Evolutionary conservation across 225 moss, liverwort and hornwort species (phyloP).

Genomic region (Neckera pumila): DNA sequence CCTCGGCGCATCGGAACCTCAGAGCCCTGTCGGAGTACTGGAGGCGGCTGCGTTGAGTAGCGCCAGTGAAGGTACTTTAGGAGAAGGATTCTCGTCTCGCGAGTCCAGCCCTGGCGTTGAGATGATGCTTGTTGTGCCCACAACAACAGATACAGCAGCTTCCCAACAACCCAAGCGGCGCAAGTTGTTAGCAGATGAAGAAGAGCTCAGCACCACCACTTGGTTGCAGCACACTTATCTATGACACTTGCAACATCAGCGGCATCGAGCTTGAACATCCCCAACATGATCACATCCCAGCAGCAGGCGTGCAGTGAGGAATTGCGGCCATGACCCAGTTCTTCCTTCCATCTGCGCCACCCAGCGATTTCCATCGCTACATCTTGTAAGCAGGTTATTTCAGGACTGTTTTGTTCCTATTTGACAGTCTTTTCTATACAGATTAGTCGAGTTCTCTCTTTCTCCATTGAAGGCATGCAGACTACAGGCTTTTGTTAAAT

Average conservation of each 20-base stretch:
- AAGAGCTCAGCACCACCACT: background rate
- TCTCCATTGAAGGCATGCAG: background rate
- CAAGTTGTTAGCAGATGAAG: constrained; percentile 13
- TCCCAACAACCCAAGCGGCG: constrained; percentile 7
- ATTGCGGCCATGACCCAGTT: background rate
- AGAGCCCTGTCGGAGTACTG: constrained; percentile 93
- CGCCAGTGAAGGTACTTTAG: constrained; percentile 72
- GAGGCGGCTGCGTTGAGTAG: constrained; percentile 66
- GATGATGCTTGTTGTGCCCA: background rate
- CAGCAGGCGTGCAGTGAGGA: background rate
- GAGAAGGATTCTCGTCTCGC: constrained; percentile 53
- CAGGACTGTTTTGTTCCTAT: background rate
- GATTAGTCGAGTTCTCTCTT: background rate
- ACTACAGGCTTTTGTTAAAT: background rate
- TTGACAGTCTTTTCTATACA: background rate
- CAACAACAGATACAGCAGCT: background rate
- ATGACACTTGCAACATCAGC: background rate
- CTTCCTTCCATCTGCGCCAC: background rate
- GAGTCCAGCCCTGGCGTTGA: constrained; percentile 76
- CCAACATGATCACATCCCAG: background rate
- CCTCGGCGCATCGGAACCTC: constrained; percentile 42
- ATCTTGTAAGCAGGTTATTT: background rate
- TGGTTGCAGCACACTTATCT: constrained; percentile 10
- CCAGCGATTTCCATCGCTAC: background rate
- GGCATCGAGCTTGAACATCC: background rate